phyloP scores from a whole-genome alignment of 305 asterid genomes.

The Ilex paraguariensis region DNA sequence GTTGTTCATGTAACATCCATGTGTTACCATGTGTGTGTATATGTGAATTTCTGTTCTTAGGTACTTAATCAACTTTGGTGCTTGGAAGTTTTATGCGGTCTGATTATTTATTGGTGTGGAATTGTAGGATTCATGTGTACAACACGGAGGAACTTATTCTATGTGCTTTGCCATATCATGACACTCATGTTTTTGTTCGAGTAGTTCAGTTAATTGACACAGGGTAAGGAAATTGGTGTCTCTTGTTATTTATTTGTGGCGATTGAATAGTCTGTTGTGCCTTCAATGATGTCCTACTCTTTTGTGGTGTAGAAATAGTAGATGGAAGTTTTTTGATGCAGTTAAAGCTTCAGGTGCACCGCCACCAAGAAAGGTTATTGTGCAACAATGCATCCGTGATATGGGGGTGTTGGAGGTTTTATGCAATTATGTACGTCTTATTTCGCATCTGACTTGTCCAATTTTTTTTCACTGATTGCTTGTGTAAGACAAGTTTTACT shows the following conservation, averaged over 20 bases:
- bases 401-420: conserved; percentile 75
- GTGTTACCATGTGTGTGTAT: no score
- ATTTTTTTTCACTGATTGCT: not conserved
- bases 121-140: conserved; percentile 65
- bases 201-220: conserved; percentile 65
- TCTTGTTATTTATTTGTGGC: conserved; percentile 5
- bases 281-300: conserved; percentile 4
- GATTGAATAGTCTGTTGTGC: not conserved
- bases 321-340: conserved; percentile 90
- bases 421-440: conserved; percentile 61
- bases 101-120: conserved; percentile 3
- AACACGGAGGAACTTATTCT: conserved; percentile 75
- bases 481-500: no score
- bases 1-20: no score
- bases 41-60: not conserved
- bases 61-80: not conserved
- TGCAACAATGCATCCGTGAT: conserved; percentile 74
- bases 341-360: conserved; percentile 86
- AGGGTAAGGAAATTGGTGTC: conserved; percentile 39
- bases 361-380: conserved; percentile 73
- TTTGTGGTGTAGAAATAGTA: conserved; percentile 61
- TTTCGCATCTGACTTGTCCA: not conserved
- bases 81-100: not conserved
- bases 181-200: conserved; percentile 73
- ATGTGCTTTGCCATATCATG: conserved; percentile 90